Evolutionary conservation across 2,329 filamentous ascomycete species (phyloP), one percentile per base, ranked within the genome.

Genomic region (Chaetomium olivaceum): DNA sequence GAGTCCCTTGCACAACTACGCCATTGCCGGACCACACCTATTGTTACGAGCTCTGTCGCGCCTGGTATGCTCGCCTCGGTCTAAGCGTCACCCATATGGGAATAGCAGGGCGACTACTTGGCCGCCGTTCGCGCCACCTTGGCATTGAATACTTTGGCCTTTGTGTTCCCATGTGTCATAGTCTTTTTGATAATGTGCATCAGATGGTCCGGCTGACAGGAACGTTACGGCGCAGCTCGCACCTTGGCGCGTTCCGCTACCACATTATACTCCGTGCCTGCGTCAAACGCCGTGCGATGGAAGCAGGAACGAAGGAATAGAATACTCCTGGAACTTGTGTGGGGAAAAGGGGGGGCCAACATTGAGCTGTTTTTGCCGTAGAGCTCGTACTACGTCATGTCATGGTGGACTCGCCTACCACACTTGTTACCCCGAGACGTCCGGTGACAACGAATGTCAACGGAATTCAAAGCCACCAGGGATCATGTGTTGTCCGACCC

Each of bases 151-250:
- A 31, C 62, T 54, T 39, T 46, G 39, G 60, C 50, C 27, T 54
- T n/a, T 50, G 21, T 62, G 62, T 56, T 66, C 60, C 55, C 57
- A 50, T 63, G 65, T 66, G 65, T 67, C 67, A 66, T 65, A 55
- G 39, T 56, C 19, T 25, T 23, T 12, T 21, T 29, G 58, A 48
- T 52, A 54, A 54, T 56, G 46, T 33, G 33, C 61, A 57, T 61
- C 64, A 61, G 57, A 68, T 51, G 63, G 61, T 51, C 67, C 65
- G 67, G 65, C 65, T 69, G 67, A 69, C 67, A 64, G 21, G 64
- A 57, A 60, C 57, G 63, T 12, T 64, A 58, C 63, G 63, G 63
- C 67, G 58, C 63, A 48, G 63, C 23, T 58, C 52, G 16, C 36
- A 21, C 36, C 67, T 68, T 64, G 67, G 67, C 61, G 56, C 58